Base-by-base conservation (phyloP, 2,329 filamentous ascomycete species). In the Nothophoma quercina region DNA sequence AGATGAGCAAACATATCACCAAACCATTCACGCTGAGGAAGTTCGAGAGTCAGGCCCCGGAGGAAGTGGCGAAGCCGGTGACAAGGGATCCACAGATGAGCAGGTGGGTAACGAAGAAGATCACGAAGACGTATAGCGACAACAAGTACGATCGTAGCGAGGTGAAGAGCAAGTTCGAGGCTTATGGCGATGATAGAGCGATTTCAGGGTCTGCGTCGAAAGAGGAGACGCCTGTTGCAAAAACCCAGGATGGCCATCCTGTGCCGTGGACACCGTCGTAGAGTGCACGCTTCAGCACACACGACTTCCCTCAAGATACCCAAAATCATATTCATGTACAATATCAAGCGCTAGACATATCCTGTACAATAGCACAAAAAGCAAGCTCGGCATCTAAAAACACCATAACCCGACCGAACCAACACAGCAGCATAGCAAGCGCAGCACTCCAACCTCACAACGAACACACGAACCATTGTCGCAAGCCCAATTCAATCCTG, bases 1-100 rank as follows among this genome's bases (percentile, higher is more conserved):
- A 28, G 9, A 34, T 61, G 3, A 40, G 41, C 26, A 60, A 56
- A 9, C 48, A 59, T 22, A 15, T 35, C 18, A 32, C 42, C 7
- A 52, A 41, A 8, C 10, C 16, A 5, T 41, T 40, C 12, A 36
- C 46, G 1, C 3, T 42, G 9, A 13, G 41, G 16, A 51, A 40
- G 8, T 10, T 36, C 15, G 35, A 35, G 4, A 15, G 35, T 0
- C 16, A 29, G n/a, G 30, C 34, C 3, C 34, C 48, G 8, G 40
- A 22, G 12, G 33, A n/a, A 1, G 26, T 34, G 9, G n/a, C 15
- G 12, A n/a, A 46, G 13, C 18, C 41, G n/a, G 39, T 26, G 21
- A 29, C 26, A 4, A 5, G 13, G 5, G 43, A 46, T 7, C 43
- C 34, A 4, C 9, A 22, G 5, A 33, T 16, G 5, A 48, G 45